Evolutionary conservation across 2,329 filamentous ascomycete species (phyloP).

Genomic region (Calonectria pseudoturangicola): DNA sequence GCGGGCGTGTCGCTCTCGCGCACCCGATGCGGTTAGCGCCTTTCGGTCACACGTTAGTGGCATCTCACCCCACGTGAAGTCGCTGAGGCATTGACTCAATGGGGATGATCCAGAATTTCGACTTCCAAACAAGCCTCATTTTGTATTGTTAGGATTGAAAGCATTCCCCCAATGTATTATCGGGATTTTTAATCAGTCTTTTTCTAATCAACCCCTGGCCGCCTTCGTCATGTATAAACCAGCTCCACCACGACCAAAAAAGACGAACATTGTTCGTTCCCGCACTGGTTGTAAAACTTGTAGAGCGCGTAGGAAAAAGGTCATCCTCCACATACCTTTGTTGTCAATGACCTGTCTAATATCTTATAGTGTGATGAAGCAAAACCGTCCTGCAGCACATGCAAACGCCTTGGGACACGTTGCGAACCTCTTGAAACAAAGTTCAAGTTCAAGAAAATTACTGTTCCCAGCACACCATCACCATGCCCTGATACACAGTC

Average conservation of each 20-base stretch:
- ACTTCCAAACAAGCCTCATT: not conserved
- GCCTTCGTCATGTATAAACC: slow-evolving; percentile 48
- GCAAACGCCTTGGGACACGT: slow-evolving; percentile 31
- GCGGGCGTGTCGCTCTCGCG: not conserved
- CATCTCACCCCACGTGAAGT: not conserved
- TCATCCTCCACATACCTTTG: not conserved
- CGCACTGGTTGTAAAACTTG: slow-evolving; percentile 48
- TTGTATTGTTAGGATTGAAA: not conserved
- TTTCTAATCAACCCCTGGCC: no score
- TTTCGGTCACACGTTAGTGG: no score
- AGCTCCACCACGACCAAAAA: slow-evolving; percentile 46
- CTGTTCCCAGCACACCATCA: not conserved
- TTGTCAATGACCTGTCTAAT: not conserved
- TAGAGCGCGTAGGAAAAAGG: slow-evolving; percentile 46
- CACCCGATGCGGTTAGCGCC: slow-evolving; percentile 9
- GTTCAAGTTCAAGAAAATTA: slow-evolving; percentile 32
- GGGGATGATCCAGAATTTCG: no score
- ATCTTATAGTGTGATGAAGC: slow-evolving; percentile 40
- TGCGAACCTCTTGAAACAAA: slow-evolving; percentile 32
- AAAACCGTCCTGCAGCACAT: slow-evolving; percentile 40
- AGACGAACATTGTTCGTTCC: slow-evolving; percentile 49
- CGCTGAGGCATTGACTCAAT: not conserved
- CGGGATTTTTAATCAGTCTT: no score
- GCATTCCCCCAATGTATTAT: not conserved
- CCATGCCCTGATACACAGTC: not conserved